Conservation (phyloP, 352 stramenopile genomes). For the Globisporangium megalacanthum region DNA sequence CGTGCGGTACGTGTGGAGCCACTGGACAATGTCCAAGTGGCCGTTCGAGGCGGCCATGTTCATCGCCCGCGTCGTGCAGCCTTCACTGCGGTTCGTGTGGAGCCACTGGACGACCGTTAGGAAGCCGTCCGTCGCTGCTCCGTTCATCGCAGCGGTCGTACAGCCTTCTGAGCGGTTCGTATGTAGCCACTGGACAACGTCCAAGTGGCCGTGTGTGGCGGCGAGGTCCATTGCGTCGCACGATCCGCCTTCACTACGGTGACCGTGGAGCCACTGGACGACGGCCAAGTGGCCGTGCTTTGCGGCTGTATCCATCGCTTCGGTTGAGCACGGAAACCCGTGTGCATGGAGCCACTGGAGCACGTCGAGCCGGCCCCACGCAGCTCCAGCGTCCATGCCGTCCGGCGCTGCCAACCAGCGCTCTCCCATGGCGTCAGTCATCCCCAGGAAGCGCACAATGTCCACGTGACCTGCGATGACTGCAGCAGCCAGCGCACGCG, state of each 20-base stretch:
- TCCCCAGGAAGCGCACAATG: constrained; percentile 5
- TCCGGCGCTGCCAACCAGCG: not conserved
- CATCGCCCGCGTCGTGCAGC: constrained; percentile 1
- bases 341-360: constrained; percentile 6
- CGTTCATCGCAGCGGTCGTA: not conserved
- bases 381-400: constrained; percentile 5
- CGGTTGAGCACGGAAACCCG: not conserved
- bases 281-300: not conserved
- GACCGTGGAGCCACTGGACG: not conserved
- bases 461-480: constrained; percentile 1
- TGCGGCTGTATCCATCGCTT: not conserved
- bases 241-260: not conserved
- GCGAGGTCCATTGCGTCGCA: not conserved
- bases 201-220: not conserved
- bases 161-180: constrained; percentile 6
- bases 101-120: constrained; percentile 3
- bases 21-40: constrained; percentile 3
- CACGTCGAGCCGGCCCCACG: constrained; percentile 3
- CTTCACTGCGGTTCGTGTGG: not conserved
- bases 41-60: not conserved
- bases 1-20: not conserved
- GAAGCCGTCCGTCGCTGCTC: not conserved
- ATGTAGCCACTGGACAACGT: constrained; percentile 12
- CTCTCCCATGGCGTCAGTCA: not conserved
- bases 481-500: constrained; percentile 3